Conservation (phyloP, 1,284 basidiomycete genomes). For the Grifola frondosa region DNA sequence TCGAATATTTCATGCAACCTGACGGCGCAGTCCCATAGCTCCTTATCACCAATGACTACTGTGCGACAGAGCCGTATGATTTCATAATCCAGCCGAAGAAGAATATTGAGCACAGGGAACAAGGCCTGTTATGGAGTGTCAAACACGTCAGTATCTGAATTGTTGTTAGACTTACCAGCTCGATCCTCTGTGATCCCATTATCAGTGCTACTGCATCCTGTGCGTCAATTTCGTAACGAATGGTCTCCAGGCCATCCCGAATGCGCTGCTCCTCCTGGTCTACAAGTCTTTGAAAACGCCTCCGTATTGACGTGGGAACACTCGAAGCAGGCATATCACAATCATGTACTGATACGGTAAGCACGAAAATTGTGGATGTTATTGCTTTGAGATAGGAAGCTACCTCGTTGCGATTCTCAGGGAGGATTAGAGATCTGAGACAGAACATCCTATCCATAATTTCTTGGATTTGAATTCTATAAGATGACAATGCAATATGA, state of each 20-base stretch:
- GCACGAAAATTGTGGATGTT: constrained; percentile 7
- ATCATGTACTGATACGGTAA: constrained; percentile 1
- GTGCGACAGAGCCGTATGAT: constrained; percentile 2
- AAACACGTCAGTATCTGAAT: background rate
- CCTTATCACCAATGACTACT: constrained; percentile 1
- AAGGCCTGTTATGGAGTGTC: constrained; percentile 29
- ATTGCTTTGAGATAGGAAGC: constrained; percentile 21
- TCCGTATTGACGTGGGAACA: background rate
- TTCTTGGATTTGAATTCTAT: constrained; percentile 20
- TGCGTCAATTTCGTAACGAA: constrained; percentile 27
- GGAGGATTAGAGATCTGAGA: constrained; percentile 6
- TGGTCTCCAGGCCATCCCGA: constrained; percentile 14
- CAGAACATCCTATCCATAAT: constrained; percentile 26
- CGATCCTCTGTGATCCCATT: constrained; percentile 19
- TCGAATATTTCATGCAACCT: background rate
- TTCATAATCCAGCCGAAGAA: constrained; percentile 6
- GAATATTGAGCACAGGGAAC: constrained; percentile 13
- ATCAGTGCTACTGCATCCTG: constrained; percentile 24
- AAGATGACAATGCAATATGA: background rate
- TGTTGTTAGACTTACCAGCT: constrained; percentile 27
- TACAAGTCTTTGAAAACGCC: constrained; percentile 18
- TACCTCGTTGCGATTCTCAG: constrained; percentile 9
- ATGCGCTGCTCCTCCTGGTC: constrained; percentile 24
- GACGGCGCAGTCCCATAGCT: constrained; percentile 24
- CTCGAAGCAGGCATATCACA: too few relatives aligned